Evolutionary conservation across 2,329 filamentous ascomycete species (phyloP).

Genomic region (Phaeosphaeria sp.): DNA sequence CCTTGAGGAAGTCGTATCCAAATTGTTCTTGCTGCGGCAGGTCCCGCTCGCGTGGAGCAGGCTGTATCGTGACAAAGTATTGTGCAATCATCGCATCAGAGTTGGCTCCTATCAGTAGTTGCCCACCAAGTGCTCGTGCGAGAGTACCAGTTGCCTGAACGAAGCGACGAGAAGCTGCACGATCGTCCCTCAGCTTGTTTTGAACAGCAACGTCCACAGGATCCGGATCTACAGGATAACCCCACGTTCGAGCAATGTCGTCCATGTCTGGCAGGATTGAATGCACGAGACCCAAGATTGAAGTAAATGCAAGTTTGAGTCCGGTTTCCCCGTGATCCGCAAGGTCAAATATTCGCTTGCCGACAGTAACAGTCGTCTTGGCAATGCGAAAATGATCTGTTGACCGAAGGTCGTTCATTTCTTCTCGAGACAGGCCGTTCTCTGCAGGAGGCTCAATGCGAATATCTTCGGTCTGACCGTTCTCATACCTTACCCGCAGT

Average conservation of each 20-base stretch:
- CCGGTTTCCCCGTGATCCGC: slow-evolving; percentile 35
- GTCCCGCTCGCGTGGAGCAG: slow-evolving; percentile 49
- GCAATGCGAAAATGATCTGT: slow-evolving; percentile 65
- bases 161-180: slow-evolving; percentile 64
- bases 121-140: slow-evolving; percentile 62
- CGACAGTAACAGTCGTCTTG: slow-evolving; percentile 60
- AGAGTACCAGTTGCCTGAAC: slow-evolving; percentile 68
- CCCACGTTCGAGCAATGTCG: slow-evolving; percentile 61
- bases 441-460: slow-evolving; percentile 50
- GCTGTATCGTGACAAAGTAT: slow-evolving; percentile 58
- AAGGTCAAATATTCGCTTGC: slow-evolving; percentile 63
- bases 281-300: slow-evolving; percentile 47
- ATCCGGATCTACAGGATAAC: slow-evolving; percentile 64
- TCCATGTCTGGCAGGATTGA: slow-evolving; percentile 63
- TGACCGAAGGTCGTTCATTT: slow-evolving; percentile 57
- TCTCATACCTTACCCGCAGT: slow-evolving; percentile 64
- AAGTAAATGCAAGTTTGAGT: slow-evolving; percentile 52
- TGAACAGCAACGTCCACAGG: slow-evolving; percentile 61
- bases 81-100: slow-evolving; percentile 46
- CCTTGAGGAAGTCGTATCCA: slow-evolving; percentile 69
- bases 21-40: slow-evolving; percentile 57
- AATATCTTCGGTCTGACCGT: slow-evolving; percentile 66
- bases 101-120: slow-evolving; percentile 53
- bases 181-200: slow-evolving; percentile 61
- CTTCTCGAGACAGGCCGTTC: slow-evolving; percentile 42